Conservation (phyloP, 192 early-diverging fungal genomes). For the Linnemannia hyalina region DNA sequence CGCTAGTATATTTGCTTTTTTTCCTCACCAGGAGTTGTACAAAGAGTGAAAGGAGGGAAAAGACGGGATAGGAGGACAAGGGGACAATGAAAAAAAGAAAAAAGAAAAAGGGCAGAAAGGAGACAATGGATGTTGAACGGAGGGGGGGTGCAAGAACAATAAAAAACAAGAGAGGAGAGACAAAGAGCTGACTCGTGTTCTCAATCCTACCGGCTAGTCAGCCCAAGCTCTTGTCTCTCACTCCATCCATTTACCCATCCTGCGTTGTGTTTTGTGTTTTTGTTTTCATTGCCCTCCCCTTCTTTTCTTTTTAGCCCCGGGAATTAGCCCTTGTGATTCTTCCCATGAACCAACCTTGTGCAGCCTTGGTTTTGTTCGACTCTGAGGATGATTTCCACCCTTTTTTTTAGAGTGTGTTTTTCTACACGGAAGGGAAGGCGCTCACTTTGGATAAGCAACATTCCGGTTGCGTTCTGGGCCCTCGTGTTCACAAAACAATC, state of each 20-base stretch:
- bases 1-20: neutral
- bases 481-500: neutral
- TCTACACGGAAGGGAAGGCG: neutral
- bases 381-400: neutral
- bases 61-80: neutral
- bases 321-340: neutral
- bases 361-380: neutral
- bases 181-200: neutral
- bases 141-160: neutral
- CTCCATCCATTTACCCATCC: neutral
- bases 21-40: conserved; percentile 1
- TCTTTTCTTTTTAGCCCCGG: neutral
- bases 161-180: neutral
- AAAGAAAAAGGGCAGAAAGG: neutral
- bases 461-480: neutral
- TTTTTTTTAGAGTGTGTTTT: neutral
- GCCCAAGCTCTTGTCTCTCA: neutral
- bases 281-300: neutral
- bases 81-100: neutral
- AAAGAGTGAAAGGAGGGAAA: neutral
- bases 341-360: neutral
- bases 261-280: neutral
- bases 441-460: neutral
- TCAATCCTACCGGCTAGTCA: neutral
- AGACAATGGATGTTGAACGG: neutral